Base-by-base conservation (phyloP, 1,139 yeast species). In the Protomyces gravidus region DNA sequence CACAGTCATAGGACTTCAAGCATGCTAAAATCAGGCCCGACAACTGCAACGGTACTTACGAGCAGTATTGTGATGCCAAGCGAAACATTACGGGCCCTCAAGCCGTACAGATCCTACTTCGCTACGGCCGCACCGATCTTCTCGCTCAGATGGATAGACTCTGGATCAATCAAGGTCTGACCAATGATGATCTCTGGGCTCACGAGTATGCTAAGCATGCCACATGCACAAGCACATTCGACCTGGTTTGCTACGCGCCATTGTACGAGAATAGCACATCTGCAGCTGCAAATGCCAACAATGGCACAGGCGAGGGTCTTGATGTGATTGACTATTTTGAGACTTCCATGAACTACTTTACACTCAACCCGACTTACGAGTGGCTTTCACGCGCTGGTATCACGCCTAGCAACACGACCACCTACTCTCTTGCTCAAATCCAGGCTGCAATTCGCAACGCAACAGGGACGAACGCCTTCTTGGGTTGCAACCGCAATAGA, bases 131-230 rank as follows among this genome's bases (percentile, higher is more conserved):
- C 71, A 86, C 87, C 68, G 80, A 46, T 27, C 19, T 46, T 17
- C 17, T 46, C n/a, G 13, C 27, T 7, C 33, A 46, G 13, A 46
- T 46, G 39, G 27, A 46, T 27, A 46, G n/a, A 15, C 15, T 26
- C 13, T 46, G 50, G 50, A 48, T 42, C 32, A 42, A 78, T 71
- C 82, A 82, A 62, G 92, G 94, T 1, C 69, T 79, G 62, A 96
- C 50, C n/a, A 46, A 89, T 69, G 88, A 83, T 63, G 73, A 79
- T 23, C 76, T 92, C 60, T 92, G 98, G 97, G 78, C 82, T 28
- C 97, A 92, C 71, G 98, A 92, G 72, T 92, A 81, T 77, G 90
- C 90, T 75, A 92, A 92, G 72, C 98, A 92, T 69, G 97, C 92
- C 3, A 89, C 97, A 9, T 46, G 50, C 15, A 26, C 36, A 7